Percentiles rank a stretch among this genome's conserved stretches.
These are phyloP conservation scores for Vigna reflexopilosa DNA, from an alignment of 306 rosid species.

Conservation along the genomic window DNA sequence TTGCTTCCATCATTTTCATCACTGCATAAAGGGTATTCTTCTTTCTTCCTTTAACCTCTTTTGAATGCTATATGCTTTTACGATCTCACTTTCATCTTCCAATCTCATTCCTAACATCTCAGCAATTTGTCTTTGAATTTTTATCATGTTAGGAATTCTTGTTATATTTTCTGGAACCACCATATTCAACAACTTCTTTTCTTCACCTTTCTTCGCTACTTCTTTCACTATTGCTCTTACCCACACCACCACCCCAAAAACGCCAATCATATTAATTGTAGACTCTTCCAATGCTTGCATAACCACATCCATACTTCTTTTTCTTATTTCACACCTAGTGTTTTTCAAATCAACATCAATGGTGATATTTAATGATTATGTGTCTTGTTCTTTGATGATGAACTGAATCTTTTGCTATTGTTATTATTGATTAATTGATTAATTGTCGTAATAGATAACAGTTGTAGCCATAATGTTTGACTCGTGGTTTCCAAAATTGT, in stretches of 20 bases:
- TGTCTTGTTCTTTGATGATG: too few relatives aligned
- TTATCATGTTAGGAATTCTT: background rate
- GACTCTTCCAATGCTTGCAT: slow-evolving; percentile 32
- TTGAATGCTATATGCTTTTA: slow-evolving; percentile 7
- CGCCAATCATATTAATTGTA: slow-evolving; percentile 27
- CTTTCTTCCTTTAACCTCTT: slow-evolving; percentile 13
- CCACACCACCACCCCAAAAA: slow-evolving; percentile 28
- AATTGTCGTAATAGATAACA: too few relatives aligned
- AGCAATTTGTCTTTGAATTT: slow-evolving; percentile 17
- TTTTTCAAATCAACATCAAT: background rate
- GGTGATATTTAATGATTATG: background rate
- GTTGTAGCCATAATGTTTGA: too few relatives aligned
- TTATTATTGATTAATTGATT: too few relatives aligned
- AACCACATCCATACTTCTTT: background rate
- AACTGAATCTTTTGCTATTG: too few relatives aligned
- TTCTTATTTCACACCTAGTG: slow-evolving; percentile 16
- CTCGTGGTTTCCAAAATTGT: too few relatives aligned
- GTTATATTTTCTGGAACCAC: slow-evolving; percentile 21
- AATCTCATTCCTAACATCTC: slow-evolving; percentile 23
- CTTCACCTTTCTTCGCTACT: background rate
- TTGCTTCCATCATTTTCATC: background rate
- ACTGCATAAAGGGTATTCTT: background rate
- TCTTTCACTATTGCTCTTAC: slow-evolving; percentile 30
- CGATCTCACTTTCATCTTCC: slow-evolving; percentile 16
- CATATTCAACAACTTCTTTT: slow-evolving; percentile 16